Evolutionary conservation across 2,329 filamentous ascomycete species (phyloP).

Genomic region (Trichophyton benhamiae): DNA sequence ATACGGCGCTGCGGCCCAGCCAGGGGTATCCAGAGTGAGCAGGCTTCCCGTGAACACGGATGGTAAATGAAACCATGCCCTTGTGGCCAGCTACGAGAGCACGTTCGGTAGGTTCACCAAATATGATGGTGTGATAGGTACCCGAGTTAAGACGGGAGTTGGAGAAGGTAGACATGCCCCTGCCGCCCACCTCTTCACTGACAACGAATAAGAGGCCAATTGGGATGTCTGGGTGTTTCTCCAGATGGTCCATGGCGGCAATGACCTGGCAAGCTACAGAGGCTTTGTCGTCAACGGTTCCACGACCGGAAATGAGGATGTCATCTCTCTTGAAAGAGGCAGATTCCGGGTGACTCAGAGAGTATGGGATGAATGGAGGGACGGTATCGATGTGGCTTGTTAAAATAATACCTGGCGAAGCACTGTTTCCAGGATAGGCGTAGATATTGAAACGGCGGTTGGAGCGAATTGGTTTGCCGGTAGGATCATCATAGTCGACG

Average conservation of each 20-base stretch:
- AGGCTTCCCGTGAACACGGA: conserved; percentile 60
- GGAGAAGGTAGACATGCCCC: conserved; percentile 57
- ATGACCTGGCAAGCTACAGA: conserved; percentile 35
- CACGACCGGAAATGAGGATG: conserved; percentile 33
- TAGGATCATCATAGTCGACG: conserved; percentile 21
- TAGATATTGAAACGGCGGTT: conserved; percentile 60
- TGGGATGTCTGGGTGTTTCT: conserved; percentile 26
- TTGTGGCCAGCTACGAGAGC: conserved; percentile 88
- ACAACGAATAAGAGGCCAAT: conserved; percentile 52
- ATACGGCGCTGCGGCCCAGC: conserved; percentile 75
- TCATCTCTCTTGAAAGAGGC: conserved; percentile 14
- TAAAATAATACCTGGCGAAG: conserved; percentile 27
- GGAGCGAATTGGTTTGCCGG: conserved; percentile 11
- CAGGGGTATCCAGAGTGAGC: conserved; percentile 89
- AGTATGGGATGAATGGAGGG: conserved; percentile 38
- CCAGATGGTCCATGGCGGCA: conserved; percentile 36
- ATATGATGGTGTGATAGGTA: conserved; percentile 59
- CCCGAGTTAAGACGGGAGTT: conserved; percentile 37
- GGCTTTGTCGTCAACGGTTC: conserved; percentile 36
- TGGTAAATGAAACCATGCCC: conserved; percentile 56
- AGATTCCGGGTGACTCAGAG: conserved; percentile 37
- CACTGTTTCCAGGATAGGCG: conserved; percentile 39
- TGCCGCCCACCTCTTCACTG: conserved; percentile 69
- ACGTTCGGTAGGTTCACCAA: conserved; percentile 85
- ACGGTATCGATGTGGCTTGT: conserved; percentile 73